Percentiles rank a stretch among this genome's conserved stretches.
phyloP scores from a whole-genome alignment of 2,329 filamentous ascomycete genomes.

The Pseudonectria buxi region DNA sequence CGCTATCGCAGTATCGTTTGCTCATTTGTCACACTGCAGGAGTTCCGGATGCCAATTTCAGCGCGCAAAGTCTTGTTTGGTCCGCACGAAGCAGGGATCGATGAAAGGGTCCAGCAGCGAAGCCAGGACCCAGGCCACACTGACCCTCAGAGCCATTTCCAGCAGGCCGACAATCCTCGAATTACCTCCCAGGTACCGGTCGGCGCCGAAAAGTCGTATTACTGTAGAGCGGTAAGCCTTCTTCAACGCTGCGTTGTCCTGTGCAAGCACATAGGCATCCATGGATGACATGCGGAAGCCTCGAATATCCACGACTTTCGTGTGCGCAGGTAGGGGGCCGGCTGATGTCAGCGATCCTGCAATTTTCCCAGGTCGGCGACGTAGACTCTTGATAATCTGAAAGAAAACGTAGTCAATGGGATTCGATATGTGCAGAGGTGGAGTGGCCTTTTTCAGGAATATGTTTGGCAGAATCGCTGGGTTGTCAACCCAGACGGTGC shows the following conservation, averaged over 20 bases:
- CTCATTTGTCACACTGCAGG: no score
- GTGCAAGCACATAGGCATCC: constrained; percentile 41
- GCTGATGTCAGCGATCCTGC: constrained; percentile 35
- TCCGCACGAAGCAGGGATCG: no score
- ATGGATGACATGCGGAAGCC: constrained; percentile 43
- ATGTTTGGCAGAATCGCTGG: constrained; percentile 44
- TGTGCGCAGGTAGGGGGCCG: constrained; percentile 8
- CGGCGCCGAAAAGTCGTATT: constrained; percentile 37
- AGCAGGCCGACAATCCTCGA: constrained; percentile 22
- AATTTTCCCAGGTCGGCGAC: constrained; percentile 35
- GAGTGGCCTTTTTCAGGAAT: constrained; percentile 34
- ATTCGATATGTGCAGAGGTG: constrained; percentile 28
- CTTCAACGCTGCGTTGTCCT: constrained; percentile 21
- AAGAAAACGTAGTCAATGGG: constrained; percentile 35
- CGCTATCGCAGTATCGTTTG: no score
- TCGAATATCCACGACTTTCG: constrained; percentile 33
- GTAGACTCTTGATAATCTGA: constrained; percentile 37
- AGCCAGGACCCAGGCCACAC: constrained; percentile 27
- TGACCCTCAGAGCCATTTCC: constrained; percentile 26
- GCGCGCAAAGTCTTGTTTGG: no score
- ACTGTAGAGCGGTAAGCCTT: constrained; percentile 32
- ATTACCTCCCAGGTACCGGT: constrained; percentile 33
- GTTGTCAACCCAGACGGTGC: constrained; percentile 51
- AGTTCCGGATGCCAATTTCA: no score
- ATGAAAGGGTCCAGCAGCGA: not conserved